Evolutionary conservation across 768 basidiomycete species (phyloP), one percentile per base, ranked within the genome.

Genomic region (Mycena leptocephala): DNA sequence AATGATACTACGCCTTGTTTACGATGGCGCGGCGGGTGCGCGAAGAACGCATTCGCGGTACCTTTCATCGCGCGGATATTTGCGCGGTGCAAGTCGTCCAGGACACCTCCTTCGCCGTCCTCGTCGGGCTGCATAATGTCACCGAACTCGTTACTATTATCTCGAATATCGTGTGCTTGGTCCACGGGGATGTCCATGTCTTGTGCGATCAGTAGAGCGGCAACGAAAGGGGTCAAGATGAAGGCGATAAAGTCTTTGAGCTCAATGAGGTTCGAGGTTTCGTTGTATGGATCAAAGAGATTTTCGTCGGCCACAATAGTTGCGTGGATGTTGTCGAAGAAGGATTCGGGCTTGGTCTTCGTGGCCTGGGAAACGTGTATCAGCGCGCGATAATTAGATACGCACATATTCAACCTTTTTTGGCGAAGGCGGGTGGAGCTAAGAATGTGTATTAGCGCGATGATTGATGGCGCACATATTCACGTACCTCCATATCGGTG

Each of bases 241-340:
- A 63, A 72, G 1, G 59, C 26, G 2, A 55, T 11, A 24, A 72
- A 72, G 24, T 72, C 70, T 10, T 72, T 53, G 1, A 72, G 46
- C 0, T 46, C 5, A 1, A 72, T 10, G 33, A 53, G 51, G n/a
- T 72, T 53, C 0, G 70, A 72, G 35, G 26, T 20, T 2, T 18
- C 6, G 48, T 72, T 35, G 43, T 70, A 58, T n/a, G n/a, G n/a
- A n/a, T n/a, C n/a, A n/a, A n/a, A n/a, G n/a, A n/a, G n/a, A n/a
- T n/a, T n/a, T n/a, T n/a, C n/a, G n/a, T n/a, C n/a, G n/a, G n/a
- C n/a, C n/a, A n/a, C n/a, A n/a, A n/a, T n/a, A n/a, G n/a, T n/a
- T n/a, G n/a, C n/a, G n/a, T n/a, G n/a, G n/a, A n/a, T n/a, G n/a
- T n/a, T n/a, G n/a, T n/a, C n/a, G n/a, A n/a, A n/a, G n/a, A n/a